A percentile compares a stretch with the other conserved stretches of the same genome.
phyloP scores from a whole-genome alignment of 768 basidiomycete species.

The Pisolithus microcarpus region DNA sequence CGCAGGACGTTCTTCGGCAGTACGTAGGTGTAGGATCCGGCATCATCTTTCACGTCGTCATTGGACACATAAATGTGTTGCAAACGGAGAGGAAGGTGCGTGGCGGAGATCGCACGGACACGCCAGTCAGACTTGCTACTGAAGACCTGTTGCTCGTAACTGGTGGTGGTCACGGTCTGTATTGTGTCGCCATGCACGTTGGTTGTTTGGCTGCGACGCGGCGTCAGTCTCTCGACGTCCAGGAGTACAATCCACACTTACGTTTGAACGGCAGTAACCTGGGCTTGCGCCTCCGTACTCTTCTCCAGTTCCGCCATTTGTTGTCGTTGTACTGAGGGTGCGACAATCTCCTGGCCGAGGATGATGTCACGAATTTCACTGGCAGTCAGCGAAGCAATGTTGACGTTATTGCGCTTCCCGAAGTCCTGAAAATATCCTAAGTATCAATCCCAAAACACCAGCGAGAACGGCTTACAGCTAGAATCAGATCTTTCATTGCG shows the following conservation, averaged over 20 bases:
- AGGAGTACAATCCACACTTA: slow-evolving; percentile 23
- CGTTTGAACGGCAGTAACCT: slow-evolving; percentile 95
- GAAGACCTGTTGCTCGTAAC: slow-evolving; percentile 98
- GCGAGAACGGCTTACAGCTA: slow-evolving; percentile 47
- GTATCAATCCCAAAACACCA: neutral
- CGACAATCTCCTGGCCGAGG: slow-evolving; percentile 96
- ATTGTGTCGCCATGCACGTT: slow-evolving; percentile 97
- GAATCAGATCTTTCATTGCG: slow-evolving; percentile 94
- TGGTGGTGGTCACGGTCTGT: slow-evolving; percentile 92
- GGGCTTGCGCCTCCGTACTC: slow-evolving; percentile 86
- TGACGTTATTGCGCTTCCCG: slow-evolving; percentile 97
- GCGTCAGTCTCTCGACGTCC: slow-evolving; percentile 6
- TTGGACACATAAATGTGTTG: slow-evolving; percentile 99
- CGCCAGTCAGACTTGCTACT: slow-evolving; percentile 99
- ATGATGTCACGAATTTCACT: slow-evolving; percentile 98
- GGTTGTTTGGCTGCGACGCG: slow-evolving; percentile 67
- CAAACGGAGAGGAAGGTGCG: slow-evolving; percentile 89
- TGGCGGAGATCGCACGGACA: slow-evolving; percentile 94
- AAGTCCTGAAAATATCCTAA: slow-evolving; percentile 59
- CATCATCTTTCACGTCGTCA: slow-evolving; percentile 98
- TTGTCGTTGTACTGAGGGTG: slow-evolving; percentile 91
- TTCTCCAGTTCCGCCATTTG: slow-evolving; percentile 99
- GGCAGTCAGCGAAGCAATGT: slow-evolving; percentile 93
- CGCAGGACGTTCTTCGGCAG: slow-evolving; percentile 95
- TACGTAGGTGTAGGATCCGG: slow-evolving; percentile 89